Percentiles rank a stretch among this genome's conserved stretches.
Evolutionary conservation across 495 filamentous ascomycete species (phyloP).

Genomic region (Penicillium nucicola): DNA sequence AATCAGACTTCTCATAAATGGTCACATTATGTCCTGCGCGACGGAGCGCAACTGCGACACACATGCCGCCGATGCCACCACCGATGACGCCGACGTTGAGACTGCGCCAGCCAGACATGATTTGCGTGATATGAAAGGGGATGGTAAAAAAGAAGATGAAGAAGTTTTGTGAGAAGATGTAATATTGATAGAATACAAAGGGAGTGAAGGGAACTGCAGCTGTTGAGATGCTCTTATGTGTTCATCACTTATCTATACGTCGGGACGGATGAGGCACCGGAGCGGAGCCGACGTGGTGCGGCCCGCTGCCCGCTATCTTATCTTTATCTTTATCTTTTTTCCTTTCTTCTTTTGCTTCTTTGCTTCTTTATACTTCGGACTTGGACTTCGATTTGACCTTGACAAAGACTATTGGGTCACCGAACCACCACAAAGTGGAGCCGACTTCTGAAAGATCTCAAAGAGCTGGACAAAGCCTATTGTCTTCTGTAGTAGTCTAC

Average conservation of each 20-base stretch:
- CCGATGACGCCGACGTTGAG: conserved; percentile 58
- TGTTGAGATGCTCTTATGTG: background rate
- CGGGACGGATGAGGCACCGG: conserved; percentile 12
- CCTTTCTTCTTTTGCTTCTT: no score
- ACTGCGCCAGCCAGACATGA: conserved; percentile 26
- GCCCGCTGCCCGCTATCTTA: conserved; percentile 8
- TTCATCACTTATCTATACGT: background rate
- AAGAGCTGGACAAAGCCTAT: no score
- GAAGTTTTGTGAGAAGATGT: no score
- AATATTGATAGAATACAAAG: no score
- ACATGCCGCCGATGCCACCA: conserved; percentile 68
- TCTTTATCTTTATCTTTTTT: background rate
- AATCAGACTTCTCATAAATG: conserved; percentile 42
- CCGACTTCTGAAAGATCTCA: no score
- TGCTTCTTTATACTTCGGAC: no score
- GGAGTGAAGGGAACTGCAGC: background rate
- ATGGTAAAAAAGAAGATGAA: background rate
- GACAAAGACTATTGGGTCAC: no score
- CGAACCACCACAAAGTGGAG: no score
- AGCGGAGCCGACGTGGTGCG: conserved; percentile 2
- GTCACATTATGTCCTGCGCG: conserved; percentile 63
- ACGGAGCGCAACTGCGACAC: conserved; percentile 58
- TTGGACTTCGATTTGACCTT: background rate
- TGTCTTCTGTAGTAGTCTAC: no score
- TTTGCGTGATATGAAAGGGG: background rate